phyloP scores from a whole-genome alignment of 441 rosid genomes.

The Gossypium gossypioides region DNA sequence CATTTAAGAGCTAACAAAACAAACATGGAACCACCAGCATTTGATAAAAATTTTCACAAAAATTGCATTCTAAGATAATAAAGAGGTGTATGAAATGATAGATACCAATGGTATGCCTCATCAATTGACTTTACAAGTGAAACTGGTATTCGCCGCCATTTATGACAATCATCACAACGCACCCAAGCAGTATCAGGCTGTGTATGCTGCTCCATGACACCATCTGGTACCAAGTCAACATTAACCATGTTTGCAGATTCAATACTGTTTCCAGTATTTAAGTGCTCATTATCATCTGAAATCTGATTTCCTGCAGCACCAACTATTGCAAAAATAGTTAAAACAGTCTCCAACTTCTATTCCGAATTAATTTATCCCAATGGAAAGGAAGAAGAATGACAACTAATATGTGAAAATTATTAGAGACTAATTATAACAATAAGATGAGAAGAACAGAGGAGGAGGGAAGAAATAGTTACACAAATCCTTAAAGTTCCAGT shows the following conservation, averaged over 20 bases:
- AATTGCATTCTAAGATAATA: constrained; percentile 11
- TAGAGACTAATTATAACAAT: not conserved
- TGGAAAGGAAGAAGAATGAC: constrained; percentile 2
- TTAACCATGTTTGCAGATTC: constrained; percentile 27
- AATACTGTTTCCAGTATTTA: constrained; percentile 20
- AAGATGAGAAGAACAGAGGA: not conserved
- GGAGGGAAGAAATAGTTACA: constrained; percentile 4
- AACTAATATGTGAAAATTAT: not conserved
- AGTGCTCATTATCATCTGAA: constrained; percentile 26
- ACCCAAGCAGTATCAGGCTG: constrained; percentile 76
- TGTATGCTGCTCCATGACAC: constrained; percentile 31
- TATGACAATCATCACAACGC: constrained; percentile 77
- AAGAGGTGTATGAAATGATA: constrained; percentile 15
- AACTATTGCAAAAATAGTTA: constrained; percentile 17
- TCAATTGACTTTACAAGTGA: constrained; percentile 57
- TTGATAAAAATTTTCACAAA: not conserved
- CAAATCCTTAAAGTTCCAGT: constrained; percentile 10
- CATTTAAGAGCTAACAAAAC: not conserved
- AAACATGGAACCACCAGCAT: not conserved
- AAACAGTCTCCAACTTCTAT: not conserved
- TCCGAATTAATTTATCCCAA: not conserved
- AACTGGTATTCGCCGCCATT: constrained; percentile 93
- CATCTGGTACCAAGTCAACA: constrained; percentile 29
- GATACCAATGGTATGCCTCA: constrained; percentile 78
- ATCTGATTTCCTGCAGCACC: constrained; percentile 32